A percentile compares a stretch with the other conserved stretches of the same genome.
Conservation (phyloP, 352 stramenopile species). For the Globisporangium camurandrum region DNA sequence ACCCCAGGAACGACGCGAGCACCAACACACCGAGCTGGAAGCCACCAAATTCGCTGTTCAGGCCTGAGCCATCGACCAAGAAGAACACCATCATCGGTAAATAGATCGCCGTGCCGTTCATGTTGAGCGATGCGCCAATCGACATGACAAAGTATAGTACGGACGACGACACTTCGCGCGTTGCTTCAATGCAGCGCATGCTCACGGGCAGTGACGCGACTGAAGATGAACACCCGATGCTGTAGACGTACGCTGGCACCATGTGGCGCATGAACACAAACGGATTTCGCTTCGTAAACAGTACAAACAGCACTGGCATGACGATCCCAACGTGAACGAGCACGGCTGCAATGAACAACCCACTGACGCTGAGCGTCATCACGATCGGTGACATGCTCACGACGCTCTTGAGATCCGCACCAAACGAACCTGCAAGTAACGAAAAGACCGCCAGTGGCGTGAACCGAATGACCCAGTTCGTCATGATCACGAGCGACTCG, state of each 20-base stretch:
- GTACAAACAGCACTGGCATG: slow-evolving; percentile 43
- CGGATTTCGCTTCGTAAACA: slow-evolving; percentile 59
- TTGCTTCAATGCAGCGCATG: slow-evolving; percentile 53
- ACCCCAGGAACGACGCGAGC: slow-evolving; percentile 50
- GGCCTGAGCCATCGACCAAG: slow-evolving; percentile 48
- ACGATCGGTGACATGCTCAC: slow-evolving; percentile 34
- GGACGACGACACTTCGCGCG: slow-evolving; percentile 40
- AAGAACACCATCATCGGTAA: slow-evolving; percentile 67
- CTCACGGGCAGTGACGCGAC: slow-evolving; percentile 59
- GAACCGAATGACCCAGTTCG: slow-evolving; percentile 63
- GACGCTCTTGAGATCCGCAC: slow-evolving; percentile 22
- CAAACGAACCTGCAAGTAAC: slow-evolving; percentile 59
- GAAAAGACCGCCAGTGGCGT: slow-evolving; percentile 66
- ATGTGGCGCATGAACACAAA: slow-evolving; percentile 68
- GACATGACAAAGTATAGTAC: slow-evolving; percentile 72
- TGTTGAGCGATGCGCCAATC: slow-evolving; percentile 56
- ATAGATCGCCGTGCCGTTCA: slow-evolving; percentile 75
- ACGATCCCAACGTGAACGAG: slow-evolving; percentile 60
- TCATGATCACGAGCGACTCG: slow-evolving; percentile 70
- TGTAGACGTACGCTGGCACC: slow-evolving; percentile 61
- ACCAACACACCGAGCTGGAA: slow-evolving; percentile 38
- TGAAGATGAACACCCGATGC: slow-evolving; percentile 67
- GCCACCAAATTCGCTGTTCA: slow-evolving; percentile 23
- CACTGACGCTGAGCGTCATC: slow-evolving; percentile 37
- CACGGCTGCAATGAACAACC: slow-evolving; percentile 29